phyloP scores from a whole-genome alignment of 768 basidiomycete species.

The Suillus bovinus region DNA sequence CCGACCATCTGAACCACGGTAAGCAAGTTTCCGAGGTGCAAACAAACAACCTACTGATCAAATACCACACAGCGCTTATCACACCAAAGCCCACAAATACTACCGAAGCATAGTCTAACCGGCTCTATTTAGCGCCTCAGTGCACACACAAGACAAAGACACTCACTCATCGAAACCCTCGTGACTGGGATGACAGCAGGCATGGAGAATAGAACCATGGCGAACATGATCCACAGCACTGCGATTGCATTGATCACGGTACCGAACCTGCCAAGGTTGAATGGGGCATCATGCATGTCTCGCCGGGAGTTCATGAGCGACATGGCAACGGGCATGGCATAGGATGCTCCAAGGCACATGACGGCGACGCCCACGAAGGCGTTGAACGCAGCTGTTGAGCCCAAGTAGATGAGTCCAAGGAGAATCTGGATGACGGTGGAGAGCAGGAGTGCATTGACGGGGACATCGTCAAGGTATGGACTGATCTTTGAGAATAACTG shows the following conservation, averaged over 20 bases:
- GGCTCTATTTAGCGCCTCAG: neutral
- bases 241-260: conserved; percentile 48
- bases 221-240: conserved; percentile 60
- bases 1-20: conserved; percentile 39
- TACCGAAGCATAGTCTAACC: conserved; percentile 63
- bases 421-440: conserved; percentile 58
- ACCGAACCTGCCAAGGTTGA: conserved; percentile 48
- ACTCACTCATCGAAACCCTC: conserved; percentile 48
- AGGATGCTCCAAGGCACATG: conserved; percentile 63
- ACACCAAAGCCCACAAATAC: conserved; percentile 64
- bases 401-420: conserved; percentile 64
- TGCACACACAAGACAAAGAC: neutral
- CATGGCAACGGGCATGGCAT: conserved; percentile 61
- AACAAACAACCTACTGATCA: conserved; percentile 44
- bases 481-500: conserved; percentile 48
- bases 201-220: conserved; percentile 70
- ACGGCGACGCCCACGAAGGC: conserved; percentile 68
- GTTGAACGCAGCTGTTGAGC: conserved; percentile 62
- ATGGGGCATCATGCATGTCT: conserved; percentile 51
- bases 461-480: conserved; percentile 44
- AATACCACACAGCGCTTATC: conserved; percentile 62
- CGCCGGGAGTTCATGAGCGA: conserved; percentile 46
- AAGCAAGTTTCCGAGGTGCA: neutral
- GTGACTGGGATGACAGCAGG: conserved; percentile 61
- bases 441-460: conserved; percentile 60